These are phyloP conservation scores for Alternaria consortialis DNA, from an alignment of 2,329 filamentous ascomycete genomes.

Conservation along the genomic window DNA sequence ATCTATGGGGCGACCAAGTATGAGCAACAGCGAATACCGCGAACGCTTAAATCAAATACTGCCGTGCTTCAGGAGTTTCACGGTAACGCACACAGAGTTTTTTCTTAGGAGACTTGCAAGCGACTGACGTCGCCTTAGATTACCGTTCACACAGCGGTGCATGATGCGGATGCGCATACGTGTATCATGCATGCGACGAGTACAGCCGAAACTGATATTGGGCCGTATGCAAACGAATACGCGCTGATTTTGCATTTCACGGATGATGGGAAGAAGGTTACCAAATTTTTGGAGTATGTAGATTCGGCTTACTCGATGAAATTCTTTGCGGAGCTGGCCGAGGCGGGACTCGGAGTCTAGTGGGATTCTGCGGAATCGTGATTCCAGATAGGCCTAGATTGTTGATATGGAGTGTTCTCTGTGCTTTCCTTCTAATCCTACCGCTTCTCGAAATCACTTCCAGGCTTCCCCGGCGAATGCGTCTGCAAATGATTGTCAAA, in stretches of 20 bases:
- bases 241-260: conserved; percentile 3
- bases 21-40: background rate
- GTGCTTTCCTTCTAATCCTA: conserved; percentile 1
- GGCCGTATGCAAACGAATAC: conserved; percentile 7
- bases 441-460: conserved; percentile 36
- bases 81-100: background rate
- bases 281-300: background rate
- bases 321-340: conserved; percentile 6
- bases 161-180: background rate
- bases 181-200: conserved; percentile 7
- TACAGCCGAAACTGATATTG: conserved; percentile 1
- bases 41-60: background rate
- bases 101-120: background rate
- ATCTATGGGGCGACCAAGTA: background rate
- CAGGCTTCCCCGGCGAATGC: conserved; percentile 29
- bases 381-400: background rate
- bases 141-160: background rate
- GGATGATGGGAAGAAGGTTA: conserved; percentile 5
- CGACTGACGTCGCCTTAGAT: background rate
- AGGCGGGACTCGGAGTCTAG: background rate
- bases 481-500: conserved; percentile 39
- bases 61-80: background rate
- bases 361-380: background rate
- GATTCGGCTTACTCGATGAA: conserved; percentile 8
- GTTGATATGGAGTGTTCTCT: background rate